Evolutionary conservation across 2,329 filamentous ascomycete species (phyloP), one percentile per base, ranked within the genome.

Genomic region (Arthrocladium fulminans): DNA sequence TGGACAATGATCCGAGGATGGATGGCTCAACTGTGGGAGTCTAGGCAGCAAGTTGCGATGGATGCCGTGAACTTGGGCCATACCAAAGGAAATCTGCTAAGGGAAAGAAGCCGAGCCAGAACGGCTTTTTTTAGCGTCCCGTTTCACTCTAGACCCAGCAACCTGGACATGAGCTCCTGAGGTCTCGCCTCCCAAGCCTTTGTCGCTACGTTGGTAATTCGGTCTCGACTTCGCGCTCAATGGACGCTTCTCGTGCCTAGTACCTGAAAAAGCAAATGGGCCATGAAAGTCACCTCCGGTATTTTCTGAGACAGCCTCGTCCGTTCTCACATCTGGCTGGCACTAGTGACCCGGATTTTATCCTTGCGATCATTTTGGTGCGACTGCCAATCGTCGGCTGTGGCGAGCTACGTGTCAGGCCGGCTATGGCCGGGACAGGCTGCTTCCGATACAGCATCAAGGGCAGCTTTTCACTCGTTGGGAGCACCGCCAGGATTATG

Each of bases 101-200:
- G 39, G 22, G 13, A 23, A 42, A 23, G 39, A 42, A 42, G 24
- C 15, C 22, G 22, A 19, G 39, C 39, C 15, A 42, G 13, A 24
- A 6, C 13, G 9, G 27, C 19, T 23, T 24, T 45, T 45, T 45
- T 45, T 45, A 45, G 27, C 27, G 42, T 42, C 24, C 23, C 19
- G 32, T 32, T 17, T 34, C 17, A 17, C 10, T 32, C 42, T 35
- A 35, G 42, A 20, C 42, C 42, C 29, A 34, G 23, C 8, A 23
- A 24, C 29, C 42, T 37, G 29, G 27, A 13, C 23, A 15, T 5
- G 27, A 17, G 12, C 32, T 35, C 32, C 32, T 35, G 32, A 35
- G 32, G 27, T 13, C 13, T 29, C 13, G 7, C 27, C 7, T 7
- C 27, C n/a, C n/a, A n/a, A n/a, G n/a, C n/a, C n/a, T n/a, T n/a